Conservation (phyloP, 768 basidiomycete genomes). For the Russula emetica region DNA sequence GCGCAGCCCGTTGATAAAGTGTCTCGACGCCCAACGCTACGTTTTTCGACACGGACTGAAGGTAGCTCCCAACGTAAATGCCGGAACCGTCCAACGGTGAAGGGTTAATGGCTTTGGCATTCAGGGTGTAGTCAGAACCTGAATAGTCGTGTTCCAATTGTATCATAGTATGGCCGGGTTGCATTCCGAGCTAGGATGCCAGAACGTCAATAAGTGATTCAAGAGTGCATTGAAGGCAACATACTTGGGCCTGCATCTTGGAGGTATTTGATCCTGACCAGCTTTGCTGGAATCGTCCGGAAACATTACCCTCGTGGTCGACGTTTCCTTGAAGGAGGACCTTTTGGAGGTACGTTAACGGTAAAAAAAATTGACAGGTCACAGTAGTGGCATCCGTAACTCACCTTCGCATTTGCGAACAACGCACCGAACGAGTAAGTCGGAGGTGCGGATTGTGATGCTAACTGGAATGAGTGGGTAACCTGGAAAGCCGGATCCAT, state of each 20-base stretch:
- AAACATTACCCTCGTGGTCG: constrained; percentile 90
- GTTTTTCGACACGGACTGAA: constrained; percentile 90
- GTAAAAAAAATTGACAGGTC: constrained; percentile 1
- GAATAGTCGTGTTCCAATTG: constrained; percentile 93
- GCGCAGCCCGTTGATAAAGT: constrained; percentile 74
- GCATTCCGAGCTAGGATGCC: constrained; percentile 59
- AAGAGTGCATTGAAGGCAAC: constrained; percentile 30
- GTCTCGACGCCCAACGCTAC: constrained; percentile 85
- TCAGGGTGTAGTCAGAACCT: constrained; percentile 81
- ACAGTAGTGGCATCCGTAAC: constrained; percentile 29
- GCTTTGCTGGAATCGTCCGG: constrained; percentile 82
- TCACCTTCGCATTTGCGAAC: constrained; percentile 78
- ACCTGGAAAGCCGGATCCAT: constrained; percentile 97
- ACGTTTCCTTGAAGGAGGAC: constrained; percentile 89
- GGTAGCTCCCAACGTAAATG: constrained; percentile 85
- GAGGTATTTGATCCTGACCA: constrained; percentile 76
- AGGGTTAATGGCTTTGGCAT: constrained; percentile 87
- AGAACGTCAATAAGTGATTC: constrained; percentile 19
- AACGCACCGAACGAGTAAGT: constrained; percentile 95
- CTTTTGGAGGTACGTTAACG: constrained; percentile 40
- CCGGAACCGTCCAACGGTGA: constrained; percentile 83
- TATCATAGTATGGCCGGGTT: constrained; percentile 82
- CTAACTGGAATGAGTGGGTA: constrained; percentile 91
- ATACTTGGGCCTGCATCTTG: constrained; percentile 85
- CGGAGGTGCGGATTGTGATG: constrained; percentile 76